These are phyloP conservation scores for Irpex sp. DNA, from an alignment of 1,284 basidiomycete species.

Conservation along the genomic window DNA sequence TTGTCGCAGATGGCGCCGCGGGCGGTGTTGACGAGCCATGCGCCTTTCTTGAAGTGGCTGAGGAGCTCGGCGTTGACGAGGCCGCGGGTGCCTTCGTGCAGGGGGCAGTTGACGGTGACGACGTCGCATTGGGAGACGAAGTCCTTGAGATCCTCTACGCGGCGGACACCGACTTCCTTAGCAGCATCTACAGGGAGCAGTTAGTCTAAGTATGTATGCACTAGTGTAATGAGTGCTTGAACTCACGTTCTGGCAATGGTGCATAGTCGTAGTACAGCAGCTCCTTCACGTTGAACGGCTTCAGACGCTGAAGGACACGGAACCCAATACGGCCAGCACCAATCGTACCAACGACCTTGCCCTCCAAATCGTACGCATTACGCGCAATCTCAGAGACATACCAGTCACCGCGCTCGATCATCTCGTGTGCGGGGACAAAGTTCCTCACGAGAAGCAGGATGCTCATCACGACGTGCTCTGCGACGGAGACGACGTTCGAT, in stretches of 20 bases:
- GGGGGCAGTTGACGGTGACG: constrained; percentile 82
- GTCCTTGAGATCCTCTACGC: constrained; percentile 78
- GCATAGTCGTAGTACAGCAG: constrained; percentile 90
- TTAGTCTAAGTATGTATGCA: not conserved
- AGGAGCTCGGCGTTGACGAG: constrained; percentile 78
- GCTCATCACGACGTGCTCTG: constrained; percentile 80
- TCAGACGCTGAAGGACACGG: constrained; percentile 80
- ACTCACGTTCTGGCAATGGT: constrained; percentile 60
- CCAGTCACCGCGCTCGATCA: constrained; percentile 80
- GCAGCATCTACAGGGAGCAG: constrained; percentile 43
- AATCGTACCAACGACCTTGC: constrained; percentile 86
- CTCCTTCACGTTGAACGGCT: constrained; percentile 85
- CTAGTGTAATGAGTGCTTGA: not conserved
- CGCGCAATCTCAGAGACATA: constrained; percentile 74
- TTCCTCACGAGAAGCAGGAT: constrained; percentile 83
- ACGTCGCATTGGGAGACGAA: constrained; percentile 77
- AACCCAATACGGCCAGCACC: constrained; percentile 87
- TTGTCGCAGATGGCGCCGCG: constrained; percentile 19
- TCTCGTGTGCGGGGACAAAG: constrained; percentile 75
- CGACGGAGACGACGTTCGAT: constrained; percentile 77
- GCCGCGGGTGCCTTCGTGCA: constrained; percentile 80
- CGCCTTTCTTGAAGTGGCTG: constrained; percentile 77
- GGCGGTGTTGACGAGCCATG: constrained; percentile 18
- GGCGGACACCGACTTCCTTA: constrained; percentile 63
- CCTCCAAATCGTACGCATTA: constrained; percentile 81